A percentile compares a stretch with the other conserved stretches of the same genome.
phyloP scores from a whole-genome alignment of 345 rosid genomes.

The Citrus mangshanensis region DNA sequence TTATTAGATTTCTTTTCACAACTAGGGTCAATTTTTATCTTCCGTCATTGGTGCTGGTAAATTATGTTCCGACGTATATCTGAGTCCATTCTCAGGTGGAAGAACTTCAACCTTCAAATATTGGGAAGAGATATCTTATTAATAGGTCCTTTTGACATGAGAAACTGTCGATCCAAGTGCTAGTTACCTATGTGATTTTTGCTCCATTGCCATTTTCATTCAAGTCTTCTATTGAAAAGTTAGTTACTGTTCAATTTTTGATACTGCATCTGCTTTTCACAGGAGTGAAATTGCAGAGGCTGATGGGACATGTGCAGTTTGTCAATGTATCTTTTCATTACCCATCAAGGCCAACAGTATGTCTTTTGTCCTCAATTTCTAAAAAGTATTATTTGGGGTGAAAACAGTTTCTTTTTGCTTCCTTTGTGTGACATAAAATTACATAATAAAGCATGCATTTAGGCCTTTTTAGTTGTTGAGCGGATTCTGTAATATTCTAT shows the following conservation, averaged over 20 bases:
- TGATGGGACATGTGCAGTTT: slow-evolving; percentile 38
- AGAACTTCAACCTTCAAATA: neutral
- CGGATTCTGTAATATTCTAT: neutral
- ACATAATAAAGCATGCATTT: neutral
- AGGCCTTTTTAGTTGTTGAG: neutral
- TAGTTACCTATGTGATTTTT: neutral
- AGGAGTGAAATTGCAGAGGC: slow-evolving; percentile 33
- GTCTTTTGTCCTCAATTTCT: slow-evolving; percentile 3
- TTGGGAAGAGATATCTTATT: neutral
- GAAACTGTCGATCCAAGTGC: neutral
- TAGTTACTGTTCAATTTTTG: neutral
- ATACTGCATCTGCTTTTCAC: neutral
- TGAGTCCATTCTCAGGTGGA: neutral
- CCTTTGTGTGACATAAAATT: neutral
- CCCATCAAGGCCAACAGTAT: slow-evolving; percentile 38
- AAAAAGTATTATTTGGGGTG: neutral
- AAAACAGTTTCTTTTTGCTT: slow-evolving; percentile 9
- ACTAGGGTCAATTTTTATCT: neutral
- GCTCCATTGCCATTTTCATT: neutral
- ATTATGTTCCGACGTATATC: neutral
- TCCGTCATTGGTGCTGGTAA: neutral
- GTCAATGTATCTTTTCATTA: slow-evolving; percentile 36
- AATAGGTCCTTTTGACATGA: neutral
- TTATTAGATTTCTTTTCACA: neutral
- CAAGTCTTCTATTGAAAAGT: neutral